Conservation (phyloP, 164 flowering plant species). For the Magnolia kwangsiensis region DNA sequence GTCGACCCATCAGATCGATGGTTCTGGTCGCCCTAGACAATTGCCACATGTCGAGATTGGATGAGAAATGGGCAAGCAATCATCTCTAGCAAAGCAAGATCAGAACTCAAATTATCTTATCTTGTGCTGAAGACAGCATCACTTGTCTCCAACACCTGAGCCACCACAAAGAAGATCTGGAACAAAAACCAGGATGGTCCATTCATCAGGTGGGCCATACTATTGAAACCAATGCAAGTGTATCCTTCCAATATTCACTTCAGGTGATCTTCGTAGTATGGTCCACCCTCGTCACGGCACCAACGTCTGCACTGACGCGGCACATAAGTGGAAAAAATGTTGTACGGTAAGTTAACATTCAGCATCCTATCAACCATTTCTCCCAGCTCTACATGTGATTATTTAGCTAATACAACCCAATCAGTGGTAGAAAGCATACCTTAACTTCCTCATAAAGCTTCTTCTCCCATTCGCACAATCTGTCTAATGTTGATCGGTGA, state of each 20-base stretch:
- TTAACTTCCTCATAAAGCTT: constrained; percentile 90
- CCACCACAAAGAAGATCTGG: too few relatives aligned
- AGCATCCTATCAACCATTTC: too few relatives aligned
- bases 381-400: background rate
- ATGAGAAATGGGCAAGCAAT: too few relatives aligned
- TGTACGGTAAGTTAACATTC: background rate
- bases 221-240: too few relatives aligned
- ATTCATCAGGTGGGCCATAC: too few relatives aligned
- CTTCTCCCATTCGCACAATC: constrained; percentile 92
- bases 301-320: background rate
- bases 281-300: background rate
- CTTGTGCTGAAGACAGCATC: too few relatives aligned
- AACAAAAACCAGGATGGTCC: too few relatives aligned
- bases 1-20: background rate
- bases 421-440: constrained; percentile 38
- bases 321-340: background rate
- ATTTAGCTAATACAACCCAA: background rate
- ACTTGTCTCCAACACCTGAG: too few relatives aligned
- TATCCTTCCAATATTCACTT: too few relatives aligned
- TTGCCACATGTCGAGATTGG: background rate
- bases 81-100: too few relatives aligned
- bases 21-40: background rate
- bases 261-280: too few relatives aligned
- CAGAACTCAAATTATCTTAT: too few relatives aligned
- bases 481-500: constrained; percentile 87